Evolutionary conservation across 768 basidiomycete genomes (phyloP).

Genomic region (Tulasnella sp.): DNA sequence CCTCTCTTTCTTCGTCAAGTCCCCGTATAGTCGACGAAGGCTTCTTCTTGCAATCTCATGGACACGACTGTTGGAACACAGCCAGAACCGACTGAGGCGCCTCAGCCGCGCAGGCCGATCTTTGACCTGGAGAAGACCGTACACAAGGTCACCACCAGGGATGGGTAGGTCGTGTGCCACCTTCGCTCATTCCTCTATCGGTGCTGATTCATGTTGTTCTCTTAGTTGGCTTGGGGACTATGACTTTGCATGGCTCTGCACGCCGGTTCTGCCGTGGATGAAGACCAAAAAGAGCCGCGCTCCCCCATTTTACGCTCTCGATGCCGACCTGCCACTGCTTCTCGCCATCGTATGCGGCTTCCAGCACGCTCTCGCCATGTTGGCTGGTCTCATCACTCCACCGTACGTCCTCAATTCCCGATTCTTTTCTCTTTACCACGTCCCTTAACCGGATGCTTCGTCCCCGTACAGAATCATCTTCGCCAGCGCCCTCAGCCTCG

Average conservation of each 20-base stretch:
- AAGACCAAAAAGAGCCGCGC: constrained; percentile 35
- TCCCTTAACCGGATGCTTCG: background rate
- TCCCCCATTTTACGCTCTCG: constrained; percentile 73
- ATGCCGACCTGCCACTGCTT: constrained; percentile 66
- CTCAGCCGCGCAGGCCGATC: background rate
- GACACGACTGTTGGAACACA: background rate
- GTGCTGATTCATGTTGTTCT: background rate
- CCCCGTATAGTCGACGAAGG: background rate
- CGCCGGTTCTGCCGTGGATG: constrained; percentile 61
- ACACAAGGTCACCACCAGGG: constrained; percentile 20
- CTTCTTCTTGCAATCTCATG: background rate
- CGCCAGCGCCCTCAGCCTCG: constrained; percentile 34
- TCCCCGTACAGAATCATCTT: constrained; percentile 25
- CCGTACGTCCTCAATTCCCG: constrained; percentile 61
- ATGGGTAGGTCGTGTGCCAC: constrained; percentile 8
- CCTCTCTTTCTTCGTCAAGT: background rate
- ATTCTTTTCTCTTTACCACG: background rate
- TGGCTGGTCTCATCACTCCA: constrained; percentile 76
- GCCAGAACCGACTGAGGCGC: constrained; percentile 10
- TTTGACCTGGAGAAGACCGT: constrained; percentile 2
- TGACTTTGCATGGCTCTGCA: constrained; percentile 71
- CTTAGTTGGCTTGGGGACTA: constrained; percentile 72
- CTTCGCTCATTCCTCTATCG: background rate
- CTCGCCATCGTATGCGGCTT: constrained; percentile 67
- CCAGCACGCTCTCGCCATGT: constrained; percentile 59